A percentile compares a stretch with the other conserved stretches of the same genome.
Conservation (phyloP, 352 stramenopile species). For the Phytopythium litorale region DNA sequence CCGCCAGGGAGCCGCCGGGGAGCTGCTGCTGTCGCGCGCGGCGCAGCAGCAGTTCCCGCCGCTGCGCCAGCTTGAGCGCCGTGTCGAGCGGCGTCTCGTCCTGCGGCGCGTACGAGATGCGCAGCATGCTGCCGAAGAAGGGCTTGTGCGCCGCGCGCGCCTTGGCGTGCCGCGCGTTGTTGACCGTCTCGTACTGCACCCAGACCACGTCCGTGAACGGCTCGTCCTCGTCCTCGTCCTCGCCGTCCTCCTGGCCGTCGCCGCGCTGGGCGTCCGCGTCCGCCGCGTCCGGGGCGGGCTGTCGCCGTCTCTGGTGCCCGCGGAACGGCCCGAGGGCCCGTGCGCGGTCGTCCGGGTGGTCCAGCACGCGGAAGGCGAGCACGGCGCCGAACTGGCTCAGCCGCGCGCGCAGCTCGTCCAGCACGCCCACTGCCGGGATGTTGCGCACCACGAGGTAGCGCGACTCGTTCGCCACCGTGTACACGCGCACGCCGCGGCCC, state of each 20-base stretch:
- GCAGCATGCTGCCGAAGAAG: slow-evolving; percentile 59
- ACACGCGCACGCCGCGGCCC: slow-evolving; percentile 34
- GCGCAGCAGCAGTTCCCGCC: slow-evolving; percentile 48
- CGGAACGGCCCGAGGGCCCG: slow-evolving; percentile 10
- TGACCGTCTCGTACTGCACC: slow-evolving; percentile 74
- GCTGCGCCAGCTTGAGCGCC: slow-evolving; percentile 49
- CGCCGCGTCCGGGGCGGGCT: slow-evolving; percentile 10
- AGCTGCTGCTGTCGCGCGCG: slow-evolving; percentile 14
- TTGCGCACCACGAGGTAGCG: slow-evolving; percentile 60
- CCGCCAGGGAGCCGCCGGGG: not conserved
- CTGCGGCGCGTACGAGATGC: slow-evolving; percentile 62
- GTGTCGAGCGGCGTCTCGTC: slow-evolving; percentile 59
- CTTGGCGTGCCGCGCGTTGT: slow-evolving; percentile 72
- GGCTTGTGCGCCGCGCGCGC: slow-evolving; percentile 45
- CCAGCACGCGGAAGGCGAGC: slow-evolving; percentile 43
- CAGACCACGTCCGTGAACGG: slow-evolving; percentile 61
- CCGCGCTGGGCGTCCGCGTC: not conserved
- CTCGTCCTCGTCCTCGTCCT: slow-evolving; percentile 13
- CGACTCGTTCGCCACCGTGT: slow-evolving; percentile 58
- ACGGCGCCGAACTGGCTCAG: slow-evolving; percentile 52
- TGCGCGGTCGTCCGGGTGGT: slow-evolving; percentile 41
- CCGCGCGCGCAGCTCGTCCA: slow-evolving; percentile 48
- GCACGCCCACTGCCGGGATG: slow-evolving; percentile 49
- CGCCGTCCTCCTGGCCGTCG: not conserved
- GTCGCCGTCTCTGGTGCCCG: not conserved